phyloP scores from a whole-genome alignment of 2,329 filamentous ascomycete species.

The Epichloe hybrida region DNA sequence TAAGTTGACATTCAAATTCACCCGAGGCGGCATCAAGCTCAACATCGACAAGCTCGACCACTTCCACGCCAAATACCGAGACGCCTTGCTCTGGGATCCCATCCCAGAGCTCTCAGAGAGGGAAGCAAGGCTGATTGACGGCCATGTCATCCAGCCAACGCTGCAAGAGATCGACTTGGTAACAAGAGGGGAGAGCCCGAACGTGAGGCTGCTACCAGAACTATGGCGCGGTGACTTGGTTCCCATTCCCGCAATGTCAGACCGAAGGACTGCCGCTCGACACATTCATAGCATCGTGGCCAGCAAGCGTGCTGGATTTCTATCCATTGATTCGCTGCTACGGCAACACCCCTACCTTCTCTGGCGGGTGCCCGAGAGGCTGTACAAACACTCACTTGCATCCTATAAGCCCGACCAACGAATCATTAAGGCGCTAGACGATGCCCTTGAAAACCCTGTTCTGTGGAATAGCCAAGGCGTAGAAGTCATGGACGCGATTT shows the following conservation, averaged over 20 bases:
- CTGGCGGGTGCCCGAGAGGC: constrained; percentile 20
- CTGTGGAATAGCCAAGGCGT: constrained; percentile 7
- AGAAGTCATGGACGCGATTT: constrained; percentile 10
- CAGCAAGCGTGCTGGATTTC: constrained; percentile 14
- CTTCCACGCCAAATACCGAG: constrained; percentile 56
- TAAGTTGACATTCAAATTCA: constrained; percentile 81
- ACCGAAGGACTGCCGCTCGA: constrained; percentile 5
- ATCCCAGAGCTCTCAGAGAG: constrained; percentile 10
- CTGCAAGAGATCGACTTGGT: constrained; percentile 12
- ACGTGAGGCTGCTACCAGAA: constrained; percentile 2
- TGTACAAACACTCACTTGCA: constrained; percentile 16
- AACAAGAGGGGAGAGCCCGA: constrained; percentile 7
- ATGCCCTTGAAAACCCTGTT: constrained; percentile 9
- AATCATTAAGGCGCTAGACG: constrained; percentile 14
- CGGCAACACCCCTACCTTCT: constrained; percentile 23
- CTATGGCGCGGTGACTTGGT: constrained; percentile 13
- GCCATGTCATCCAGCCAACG: constrained; percentile 11
- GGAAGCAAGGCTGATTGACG: constrained; percentile 13
- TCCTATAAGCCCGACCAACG: constrained; percentile 9
- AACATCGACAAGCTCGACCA: constrained; percentile 67
- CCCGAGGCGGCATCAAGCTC: constrained; percentile 77
- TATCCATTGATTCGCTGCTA: constrained; percentile 10
- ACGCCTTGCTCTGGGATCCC: constrained; percentile 18
- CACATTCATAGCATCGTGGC: constrained; percentile 13
- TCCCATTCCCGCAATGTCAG: constrained; percentile 14